A percentile compares a stretch with the other conserved stretches of the same genome.
These are phyloP conservation scores for Cardamine chenopodiifolia DNA, from an alignment of 345 rosid genomes.

Conservation along the genomic window DNA sequence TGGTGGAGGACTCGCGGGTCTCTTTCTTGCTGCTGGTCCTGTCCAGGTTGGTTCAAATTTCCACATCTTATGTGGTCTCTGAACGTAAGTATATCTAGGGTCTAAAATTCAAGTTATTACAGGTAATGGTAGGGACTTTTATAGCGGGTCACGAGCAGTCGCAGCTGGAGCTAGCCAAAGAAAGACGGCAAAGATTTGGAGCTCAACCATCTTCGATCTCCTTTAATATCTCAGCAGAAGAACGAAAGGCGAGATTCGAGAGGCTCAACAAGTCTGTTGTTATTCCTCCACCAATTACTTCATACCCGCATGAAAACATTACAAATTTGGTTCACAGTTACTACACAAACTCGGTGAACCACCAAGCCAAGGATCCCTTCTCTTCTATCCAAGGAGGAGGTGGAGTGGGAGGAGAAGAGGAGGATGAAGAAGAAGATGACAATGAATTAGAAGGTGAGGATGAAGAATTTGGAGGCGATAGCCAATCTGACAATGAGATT, in stretches of 20 bases:
- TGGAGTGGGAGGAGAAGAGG: slow-evolving; percentile 10
- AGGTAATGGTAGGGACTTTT: slow-evolving; percentile 46
- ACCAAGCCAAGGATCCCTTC: slow-evolving; percentile 37
- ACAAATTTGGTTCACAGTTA: slow-evolving; percentile 29
- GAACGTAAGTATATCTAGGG: background rate
- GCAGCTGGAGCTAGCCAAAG: slow-evolving; percentile 34
- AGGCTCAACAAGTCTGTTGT: slow-evolving; percentile 42
- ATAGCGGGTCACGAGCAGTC: slow-evolving; percentile 42
- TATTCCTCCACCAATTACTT: slow-evolving; percentile 15
- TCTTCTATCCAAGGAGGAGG: slow-evolving; percentile 31
- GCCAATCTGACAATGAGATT: slow-evolving; percentile 45
- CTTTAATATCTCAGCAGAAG: slow-evolving; percentile 43
- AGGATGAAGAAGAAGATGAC: slow-evolving; percentile 25
- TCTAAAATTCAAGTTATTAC: background rate
- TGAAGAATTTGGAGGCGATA: slow-evolving; percentile 39
- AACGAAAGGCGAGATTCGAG: slow-evolving; percentile 43
- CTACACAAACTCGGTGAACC: slow-evolving; percentile 38
- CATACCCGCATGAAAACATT: slow-evolving; percentile 36
- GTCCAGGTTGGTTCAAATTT: slow-evolving; percentile 63
- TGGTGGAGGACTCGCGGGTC: slow-evolving; percentile 97
- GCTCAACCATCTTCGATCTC: slow-evolving; percentile 43
- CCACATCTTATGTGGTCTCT: background rate
- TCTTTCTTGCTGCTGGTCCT: slow-evolving; percentile 89
- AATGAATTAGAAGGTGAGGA: slow-evolving; percentile 39
- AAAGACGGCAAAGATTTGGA: slow-evolving; percentile 40